Conservation (phyloP, 176 grass and related monocot species). For the Carex myosuroides region DNA sequence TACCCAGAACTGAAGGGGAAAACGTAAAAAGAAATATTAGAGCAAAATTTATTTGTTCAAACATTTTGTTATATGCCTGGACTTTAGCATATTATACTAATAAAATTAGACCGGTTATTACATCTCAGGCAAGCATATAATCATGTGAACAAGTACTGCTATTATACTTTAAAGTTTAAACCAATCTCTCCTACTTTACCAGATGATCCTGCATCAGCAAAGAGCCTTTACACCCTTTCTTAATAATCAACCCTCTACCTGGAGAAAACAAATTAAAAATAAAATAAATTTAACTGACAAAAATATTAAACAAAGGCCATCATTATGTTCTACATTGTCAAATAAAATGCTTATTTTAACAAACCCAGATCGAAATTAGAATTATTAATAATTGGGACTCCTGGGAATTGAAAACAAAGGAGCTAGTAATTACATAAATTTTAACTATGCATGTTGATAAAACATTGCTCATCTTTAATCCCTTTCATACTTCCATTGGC, state of each 20-base stretch:
- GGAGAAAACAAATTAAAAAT: neutral
- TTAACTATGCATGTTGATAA: too few species aligned
- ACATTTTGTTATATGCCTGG: neutral
- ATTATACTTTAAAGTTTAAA: neutral
- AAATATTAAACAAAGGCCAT: neutral
- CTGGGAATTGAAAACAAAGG: too few species aligned
- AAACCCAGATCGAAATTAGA: neutral
- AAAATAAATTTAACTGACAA: constrained; percentile 9
- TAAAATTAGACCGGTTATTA: neutral
- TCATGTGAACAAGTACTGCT: neutral
- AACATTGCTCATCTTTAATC: too few species aligned
- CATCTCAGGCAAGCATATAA: neutral
- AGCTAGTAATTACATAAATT: too few species aligned
- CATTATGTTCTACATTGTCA: neutral
- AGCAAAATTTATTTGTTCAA: too few species aligned
- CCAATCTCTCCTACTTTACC: constrained; percentile 25
- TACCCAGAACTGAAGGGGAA: too few species aligned
- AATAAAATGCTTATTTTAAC: neutral
- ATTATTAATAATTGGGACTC: neutral
- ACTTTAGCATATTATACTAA: neutral
- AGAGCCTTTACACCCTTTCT: constrained; percentile 88
- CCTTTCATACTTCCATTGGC: neutral
- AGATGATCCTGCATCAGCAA: constrained; percentile 67
- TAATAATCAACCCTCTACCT: constrained; percentile 82
- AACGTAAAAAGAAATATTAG: too few species aligned